Conservation (phyloP, 257 asterid genomes). For the Capsicum rhomboideum region DNA sequence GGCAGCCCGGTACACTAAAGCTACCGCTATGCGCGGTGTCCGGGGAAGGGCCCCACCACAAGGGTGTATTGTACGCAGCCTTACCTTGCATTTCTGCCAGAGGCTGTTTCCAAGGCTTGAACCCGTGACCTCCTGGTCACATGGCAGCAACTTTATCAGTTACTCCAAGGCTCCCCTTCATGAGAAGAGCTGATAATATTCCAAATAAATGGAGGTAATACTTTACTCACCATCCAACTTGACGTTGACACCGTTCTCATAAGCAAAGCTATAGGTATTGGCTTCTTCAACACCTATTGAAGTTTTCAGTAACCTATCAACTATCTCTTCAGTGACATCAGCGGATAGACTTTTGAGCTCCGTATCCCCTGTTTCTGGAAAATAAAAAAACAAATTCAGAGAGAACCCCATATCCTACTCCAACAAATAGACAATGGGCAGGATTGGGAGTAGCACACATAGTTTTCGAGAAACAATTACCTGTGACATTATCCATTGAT, state of each 20-base stretch:
- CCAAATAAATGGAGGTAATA: neutral
- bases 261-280: slow-evolving; percentile 24
- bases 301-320: slow-evolving; percentile 22
- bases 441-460: neutral
- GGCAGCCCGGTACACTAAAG: too few species aligned
- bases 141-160: too few species aligned
- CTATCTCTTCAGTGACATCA: slow-evolving; percentile 26
- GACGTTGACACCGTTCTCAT: slow-evolving; percentile 18
- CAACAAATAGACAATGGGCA: neutral
- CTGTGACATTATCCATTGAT: slow-evolving; percentile 53
- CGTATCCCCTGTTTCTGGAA: slow-evolving; percentile 32
- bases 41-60: too few species aligned
- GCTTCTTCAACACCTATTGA: slow-evolving; percentile 22
- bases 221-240: slow-evolving; percentile 23
- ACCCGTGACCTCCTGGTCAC: too few species aligned
- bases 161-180: too few species aligned
- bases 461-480: slow-evolving; percentile 16
- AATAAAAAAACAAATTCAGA: neutral
- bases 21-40: too few species aligned
- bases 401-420: neutral
- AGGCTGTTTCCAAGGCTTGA: too few species aligned
- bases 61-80: too few species aligned
- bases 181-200: neutral
- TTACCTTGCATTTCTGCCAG: too few species aligned
- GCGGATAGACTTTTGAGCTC: slow-evolving; percentile 33